phyloP scores from a whole-genome alignment of 345 rosid species.

The Eucalyptus sideroxylon region DNA sequence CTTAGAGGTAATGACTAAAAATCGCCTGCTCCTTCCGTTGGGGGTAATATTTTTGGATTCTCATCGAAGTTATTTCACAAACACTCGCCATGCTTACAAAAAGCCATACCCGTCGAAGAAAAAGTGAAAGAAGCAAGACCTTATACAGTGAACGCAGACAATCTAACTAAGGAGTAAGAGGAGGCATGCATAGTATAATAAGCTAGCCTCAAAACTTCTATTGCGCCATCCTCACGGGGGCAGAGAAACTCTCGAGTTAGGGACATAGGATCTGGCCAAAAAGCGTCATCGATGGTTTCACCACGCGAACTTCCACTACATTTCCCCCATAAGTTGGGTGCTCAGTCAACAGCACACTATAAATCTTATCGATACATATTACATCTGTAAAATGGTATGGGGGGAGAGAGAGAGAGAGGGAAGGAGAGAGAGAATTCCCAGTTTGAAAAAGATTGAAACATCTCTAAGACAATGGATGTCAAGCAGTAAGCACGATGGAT shows the following conservation, averaged over 20 bases:
- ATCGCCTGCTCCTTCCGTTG: background rate
- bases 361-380: background rate
- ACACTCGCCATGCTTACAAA: accelerated
- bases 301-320: background rate
- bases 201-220: background rate
- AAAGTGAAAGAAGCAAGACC: background rate
- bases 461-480: background rate
- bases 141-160: background rate
- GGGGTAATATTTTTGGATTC: background rate
- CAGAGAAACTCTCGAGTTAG: background rate
- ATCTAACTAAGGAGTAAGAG: background rate
- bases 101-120: background rate
- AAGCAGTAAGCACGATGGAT: background rate
- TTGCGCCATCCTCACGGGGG: background rate
- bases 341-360: background rate
- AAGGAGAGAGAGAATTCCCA: background rate
- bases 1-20: background rate
- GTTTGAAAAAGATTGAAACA: background rate
- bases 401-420: background rate
- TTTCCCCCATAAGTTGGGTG: background rate
- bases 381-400: background rate
- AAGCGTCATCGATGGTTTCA: background rate
- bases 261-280: background rate
- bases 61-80: background rate
- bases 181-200: background rate